Base-by-base conservation (phyloP, 805 yeast species). In the Maudiozyma serrabonitensis region DNA sequence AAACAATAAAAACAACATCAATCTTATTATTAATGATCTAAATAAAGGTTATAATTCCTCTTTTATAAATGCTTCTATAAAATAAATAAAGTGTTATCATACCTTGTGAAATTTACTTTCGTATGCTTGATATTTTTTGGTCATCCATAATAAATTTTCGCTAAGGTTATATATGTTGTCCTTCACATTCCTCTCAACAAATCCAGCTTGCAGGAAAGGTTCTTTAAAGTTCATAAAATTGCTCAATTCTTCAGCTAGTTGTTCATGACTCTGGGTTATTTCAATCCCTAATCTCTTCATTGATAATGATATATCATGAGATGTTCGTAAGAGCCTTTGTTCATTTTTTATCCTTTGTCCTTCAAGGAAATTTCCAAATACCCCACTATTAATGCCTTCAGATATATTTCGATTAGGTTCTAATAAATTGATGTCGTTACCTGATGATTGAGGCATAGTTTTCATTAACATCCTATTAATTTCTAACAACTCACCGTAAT, bases 171-270 rank as follows among this genome's bases (percentile, higher is more conserved):
- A 9, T 15, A 46, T 32, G 31, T 46, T 46, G 16, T 46, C 43
- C 5, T 15, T 46, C 2, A 34, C 34, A n/a, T 40, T 46, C 12
- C 43, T 49, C 25, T 50, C 51, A 9, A 61, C 46, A 5, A 60
- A 34, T 9, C 51, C 49, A 15, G 47, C 37, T 6, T 31, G 38
- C 40, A 76, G 51, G 50, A 76, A 71, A 1, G 63, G 62, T 2
- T 74, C 62, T 56, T 77, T 76, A 63, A 75, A 80, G 47, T 69
- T 71, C 54, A 83, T 65, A 52, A 77, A 82, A 46, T 75, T 77
- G 46, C 81, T 81, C 18, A 82, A 68, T 60, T 81, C 84, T 46
- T 78, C 74, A 0, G 90, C 89, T 3, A 83, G 54, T 1, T 63
- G 56, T 56, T 84, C 91, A 62, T 84, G 86, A n/a, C 68, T 73